phyloP scores from a whole-genome alignment of 768 basidiomycete genomes.

The Boletus pseudopeckii region DNA sequence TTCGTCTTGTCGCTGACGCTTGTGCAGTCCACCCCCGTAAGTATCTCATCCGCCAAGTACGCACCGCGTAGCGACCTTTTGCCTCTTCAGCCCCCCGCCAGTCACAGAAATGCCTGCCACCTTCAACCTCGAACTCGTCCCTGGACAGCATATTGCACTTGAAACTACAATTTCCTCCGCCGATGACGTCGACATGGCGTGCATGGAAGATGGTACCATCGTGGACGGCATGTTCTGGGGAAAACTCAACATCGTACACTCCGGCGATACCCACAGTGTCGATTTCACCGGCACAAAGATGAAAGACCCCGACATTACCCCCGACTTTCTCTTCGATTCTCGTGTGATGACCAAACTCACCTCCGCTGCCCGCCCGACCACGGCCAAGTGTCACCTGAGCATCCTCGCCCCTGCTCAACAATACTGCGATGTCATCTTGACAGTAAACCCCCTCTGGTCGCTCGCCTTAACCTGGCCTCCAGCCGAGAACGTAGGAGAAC shows the following conservation, averaged over 20 bases:
- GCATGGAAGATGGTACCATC: slow-evolving; percentile 84
- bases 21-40: slow-evolving; percentile 47
- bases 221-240: slow-evolving; percentile 89
- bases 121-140: slow-evolving; percentile 76
- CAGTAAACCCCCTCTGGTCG: slow-evolving; percentile 72
- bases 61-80: slow-evolving; percentile 1
- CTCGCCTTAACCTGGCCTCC: slow-evolving; percentile 76
- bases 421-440: slow-evolving; percentile 76
- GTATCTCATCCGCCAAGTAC: slow-evolving; percentile 25
- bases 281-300: slow-evolving; percentile 82
- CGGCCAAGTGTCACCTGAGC: slow-evolving; percentile 73
- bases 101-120: slow-evolving; percentile 84
- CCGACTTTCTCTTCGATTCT: slow-evolving; percentile 72
- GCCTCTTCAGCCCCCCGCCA: slow-evolving; percentile 50
- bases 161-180: slow-evolving; percentile 75
- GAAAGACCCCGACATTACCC: slow-evolving; percentile 56
- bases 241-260: slow-evolving; percentile 78
- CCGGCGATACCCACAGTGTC: slow-evolving; percentile 72
- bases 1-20: slow-evolving; percentile 8
- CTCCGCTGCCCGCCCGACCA: slow-evolving; percentile 66
- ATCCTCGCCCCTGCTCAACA: slow-evolving; percentile 70
- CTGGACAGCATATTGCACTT: slow-evolving; percentile 75
- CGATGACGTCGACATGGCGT: slow-evolving; percentile 85
- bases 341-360: slow-evolving; percentile 76
- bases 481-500: slow-evolving; percentile 61